A percentile compares a stretch with the other conserved stretches of the same genome.
phyloP scores from a whole-genome alignment of 768 basidiomycete species.

The Symmetrospora coprosmae region DNA sequence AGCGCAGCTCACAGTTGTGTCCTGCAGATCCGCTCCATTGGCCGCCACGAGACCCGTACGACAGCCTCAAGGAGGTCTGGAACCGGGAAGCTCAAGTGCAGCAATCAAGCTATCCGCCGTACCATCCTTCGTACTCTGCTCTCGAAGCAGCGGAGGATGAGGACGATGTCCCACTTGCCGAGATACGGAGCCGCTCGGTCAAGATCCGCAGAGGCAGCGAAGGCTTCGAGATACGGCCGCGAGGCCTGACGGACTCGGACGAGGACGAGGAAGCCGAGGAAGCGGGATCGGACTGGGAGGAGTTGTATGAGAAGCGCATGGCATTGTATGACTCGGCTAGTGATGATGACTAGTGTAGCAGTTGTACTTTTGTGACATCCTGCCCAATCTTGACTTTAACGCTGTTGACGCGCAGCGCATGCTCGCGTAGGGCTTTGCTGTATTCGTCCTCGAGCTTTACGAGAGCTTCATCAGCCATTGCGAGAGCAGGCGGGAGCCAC shows the following conservation, averaged over 20 bases:
- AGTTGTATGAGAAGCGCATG: not conserved
- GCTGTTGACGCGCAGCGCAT: conserved; percentile 47
- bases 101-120: conserved; percentile 13
- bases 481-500: conserved; percentile 51
- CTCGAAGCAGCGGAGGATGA: conserved; percentile 25
- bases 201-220: conserved; percentile 15
- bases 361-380: conserved; percentile 38
- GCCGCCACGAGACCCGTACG: conserved; percentile 30
- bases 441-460: conserved; percentile 45
- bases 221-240: conserved; percentile 20
- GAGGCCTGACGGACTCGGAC: not conserved
- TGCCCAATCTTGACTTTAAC: conserved; percentile 60
- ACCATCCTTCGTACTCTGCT: conserved; percentile 35
- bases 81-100: conserved; percentile 29
- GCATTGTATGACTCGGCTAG: not conserved
- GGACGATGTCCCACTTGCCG: conserved; percentile 22
- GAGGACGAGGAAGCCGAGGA: not conserved
- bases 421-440: conserved; percentile 40
- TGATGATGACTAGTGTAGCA: not conserved
- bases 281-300: not conserved
- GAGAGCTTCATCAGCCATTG: conserved; percentile 45
- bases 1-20: not conserved
- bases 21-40: conserved; percentile 22
- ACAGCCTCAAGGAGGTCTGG: not conserved
- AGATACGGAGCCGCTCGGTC: conserved; percentile 15